Conservation (phyloP, 441 rosid genomes). For the Theobroma grandiflorum region DNA sequence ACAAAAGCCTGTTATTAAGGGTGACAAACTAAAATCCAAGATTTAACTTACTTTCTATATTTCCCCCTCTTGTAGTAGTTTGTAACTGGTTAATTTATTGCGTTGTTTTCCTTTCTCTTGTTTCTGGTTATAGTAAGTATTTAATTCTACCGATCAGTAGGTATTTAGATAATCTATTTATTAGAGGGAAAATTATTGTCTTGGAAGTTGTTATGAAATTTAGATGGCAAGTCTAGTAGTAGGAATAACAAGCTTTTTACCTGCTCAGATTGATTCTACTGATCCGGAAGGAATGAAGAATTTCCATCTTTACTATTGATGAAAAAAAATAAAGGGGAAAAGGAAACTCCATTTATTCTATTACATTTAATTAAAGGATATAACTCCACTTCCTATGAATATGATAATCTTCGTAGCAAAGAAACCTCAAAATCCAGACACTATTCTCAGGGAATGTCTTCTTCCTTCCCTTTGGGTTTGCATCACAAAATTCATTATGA, state of each 20-base stretch:
- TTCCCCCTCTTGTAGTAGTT: neutral
- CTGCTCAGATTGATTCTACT: neutral
- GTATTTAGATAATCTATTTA: neutral
- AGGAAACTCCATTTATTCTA: too few relatives aligned
- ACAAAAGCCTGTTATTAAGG: conserved; percentile 9
- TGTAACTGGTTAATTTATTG: neutral
- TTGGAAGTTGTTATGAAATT: neutral
- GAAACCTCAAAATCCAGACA: too few relatives aligned
- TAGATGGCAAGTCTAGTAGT: neutral
- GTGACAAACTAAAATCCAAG: neutral
- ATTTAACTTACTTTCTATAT: neutral
- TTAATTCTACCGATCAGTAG: neutral
- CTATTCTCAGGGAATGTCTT: too few relatives aligned
- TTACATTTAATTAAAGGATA: too few relatives aligned
- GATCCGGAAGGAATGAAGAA: neutral
- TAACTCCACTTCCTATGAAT: too few relatives aligned
- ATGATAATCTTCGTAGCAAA: too few relatives aligned
- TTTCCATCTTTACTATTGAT: too few relatives aligned
- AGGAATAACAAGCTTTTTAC: neutral
- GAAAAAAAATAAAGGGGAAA: too few relatives aligned
- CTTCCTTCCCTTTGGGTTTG: too few relatives aligned
- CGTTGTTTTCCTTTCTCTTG: neutral
- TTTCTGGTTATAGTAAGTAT: neutral
- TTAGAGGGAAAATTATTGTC: neutral
- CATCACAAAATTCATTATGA: too few relatives aligned